phyloP scores from a whole-genome alignment of 225 moss, liverwort and hornwort genomes.

The Pseudoscleropodium purum region DNA sequence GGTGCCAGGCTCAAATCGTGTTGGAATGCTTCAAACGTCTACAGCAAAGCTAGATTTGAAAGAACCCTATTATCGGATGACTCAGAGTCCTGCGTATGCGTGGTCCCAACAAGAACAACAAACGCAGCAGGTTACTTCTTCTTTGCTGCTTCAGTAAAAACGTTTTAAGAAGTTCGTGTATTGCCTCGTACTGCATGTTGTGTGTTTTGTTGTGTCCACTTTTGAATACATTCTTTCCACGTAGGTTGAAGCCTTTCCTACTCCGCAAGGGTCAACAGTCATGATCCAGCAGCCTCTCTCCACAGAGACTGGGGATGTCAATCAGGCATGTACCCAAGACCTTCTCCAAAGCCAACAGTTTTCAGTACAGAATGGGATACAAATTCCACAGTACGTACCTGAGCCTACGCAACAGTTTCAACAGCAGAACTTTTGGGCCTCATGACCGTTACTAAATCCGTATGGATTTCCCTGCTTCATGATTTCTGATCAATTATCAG shows the following conservation, averaged over 20 bases:
- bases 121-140: slow-evolving; percentile 24
- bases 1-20: slow-evolving; percentile 4
- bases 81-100: slow-evolving; percentile 35
- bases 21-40: slow-evolving; percentile 19
- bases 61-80: slow-evolving; percentile 48
- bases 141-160: slow-evolving; percentile 5
- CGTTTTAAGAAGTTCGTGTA: background rate
- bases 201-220: background rate
- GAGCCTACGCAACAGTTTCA: slow-evolving; percentile 24
- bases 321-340: background rate
- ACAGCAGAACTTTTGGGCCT: slow-evolving; percentile 29
- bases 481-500: background rate
- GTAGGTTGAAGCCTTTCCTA: slow-evolving; percentile 19
- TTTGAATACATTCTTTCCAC: slow-evolving; percentile 8
- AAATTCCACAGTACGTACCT: slow-evolving; percentile 9
- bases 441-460: background rate
- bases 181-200: background rate
- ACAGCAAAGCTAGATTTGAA: slow-evolving; percentile 40
- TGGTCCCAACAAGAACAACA: slow-evolving; percentile 45
- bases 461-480: background rate
- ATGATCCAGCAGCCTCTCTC: slow-evolving; percentile 12
- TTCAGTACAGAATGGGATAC: slow-evolving; percentile 1
- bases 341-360: slow-evolving; percentile 18
- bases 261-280: slow-evolving; percentile 13
- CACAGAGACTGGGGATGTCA: background rate